Percentiles rank a stretch among this genome's conserved stretches.
Conservation (phyloP, 768 basidiomycete species). For the Lentinula lateritia region DNA sequence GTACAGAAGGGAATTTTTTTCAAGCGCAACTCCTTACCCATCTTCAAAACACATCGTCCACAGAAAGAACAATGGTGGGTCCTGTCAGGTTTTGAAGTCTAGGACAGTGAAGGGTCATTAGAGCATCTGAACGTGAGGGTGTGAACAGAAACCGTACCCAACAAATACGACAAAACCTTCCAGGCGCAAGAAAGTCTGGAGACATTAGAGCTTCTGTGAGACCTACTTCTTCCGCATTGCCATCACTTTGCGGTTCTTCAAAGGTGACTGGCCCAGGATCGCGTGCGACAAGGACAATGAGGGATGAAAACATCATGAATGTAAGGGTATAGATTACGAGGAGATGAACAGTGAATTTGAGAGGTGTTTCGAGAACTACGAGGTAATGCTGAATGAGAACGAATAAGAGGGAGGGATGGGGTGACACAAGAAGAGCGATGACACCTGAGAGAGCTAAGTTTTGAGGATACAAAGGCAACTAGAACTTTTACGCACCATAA, state of each 20-base stretch:
- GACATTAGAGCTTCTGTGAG: conserved; percentile 59
- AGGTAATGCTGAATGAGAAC: conserved; percentile 67
- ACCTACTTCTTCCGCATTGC: conserved; percentile 35
- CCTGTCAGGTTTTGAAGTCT: conserved; percentile 73
- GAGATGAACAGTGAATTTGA: conserved; percentile 49
- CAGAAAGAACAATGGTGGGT: conserved; percentile 76
- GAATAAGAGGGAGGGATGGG: conserved; percentile 69
- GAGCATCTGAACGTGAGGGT: background rate
- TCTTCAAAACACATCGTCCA: conserved; percentile 75
- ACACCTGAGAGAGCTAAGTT: conserved; percentile 26
- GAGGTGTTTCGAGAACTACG: conserved; percentile 40
- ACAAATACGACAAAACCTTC: conserved; percentile 75
- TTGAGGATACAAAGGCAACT: conserved; percentile 5
- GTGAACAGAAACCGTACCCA: conserved; percentile 35
- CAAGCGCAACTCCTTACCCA: conserved; percentile 49
- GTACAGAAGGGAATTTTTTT: conserved; percentile 7
- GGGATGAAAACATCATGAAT: conserved; percentile 65
- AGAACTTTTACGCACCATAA: conserved; percentile 34
- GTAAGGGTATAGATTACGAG: conserved; percentile 57
- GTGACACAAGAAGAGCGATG: conserved; percentile 55
- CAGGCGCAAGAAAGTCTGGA: conserved; percentile 41
- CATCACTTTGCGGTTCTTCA: conserved; percentile 18
- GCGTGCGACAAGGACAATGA: conserved; percentile 65
- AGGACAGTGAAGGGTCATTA: background rate
- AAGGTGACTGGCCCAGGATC: conserved; percentile 65